phyloP scores from a whole-genome alignment of 768 basidiomycete genomes.

The Pleurotus citrinopileatus region DNA sequence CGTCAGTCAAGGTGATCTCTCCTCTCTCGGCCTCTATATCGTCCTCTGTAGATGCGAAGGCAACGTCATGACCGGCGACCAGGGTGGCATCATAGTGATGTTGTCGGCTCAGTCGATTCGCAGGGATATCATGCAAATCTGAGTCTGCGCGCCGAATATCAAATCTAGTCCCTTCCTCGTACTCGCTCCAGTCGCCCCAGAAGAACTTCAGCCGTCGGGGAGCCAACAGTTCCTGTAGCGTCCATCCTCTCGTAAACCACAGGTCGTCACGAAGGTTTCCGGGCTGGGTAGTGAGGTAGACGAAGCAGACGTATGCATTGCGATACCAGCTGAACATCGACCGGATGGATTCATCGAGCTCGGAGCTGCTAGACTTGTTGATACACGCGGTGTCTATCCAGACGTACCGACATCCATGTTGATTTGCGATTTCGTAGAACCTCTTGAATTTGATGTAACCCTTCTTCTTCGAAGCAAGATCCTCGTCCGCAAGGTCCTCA shows the following conservation, averaged over 20 bases:
- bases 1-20: slow-evolving; percentile 1
- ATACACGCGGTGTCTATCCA: slow-evolving; percentile 34
- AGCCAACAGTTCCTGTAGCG: slow-evolving; percentile 18
- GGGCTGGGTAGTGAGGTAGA: slow-evolving; percentile 18
- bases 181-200: slow-evolving; percentile 17
- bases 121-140: not conserved
- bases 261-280: slow-evolving; percentile 16
- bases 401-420: slow-evolving; percentile 18
- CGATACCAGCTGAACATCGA: slow-evolving; percentile 32
- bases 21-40: slow-evolving; percentile 1
- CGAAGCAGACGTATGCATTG: slow-evolving; percentile 22
- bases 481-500: not conserved
- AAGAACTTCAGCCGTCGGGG: slow-evolving; percentile 26
- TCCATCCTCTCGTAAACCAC: slow-evolving; percentile 27
- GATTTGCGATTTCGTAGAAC: not conserved
- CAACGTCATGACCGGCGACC: not conserved
- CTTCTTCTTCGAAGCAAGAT: not conserved
- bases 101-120: not conserved
- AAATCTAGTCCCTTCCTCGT: not conserved
- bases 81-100: not conserved
- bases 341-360: slow-evolving; percentile 27
- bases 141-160: not conserved
- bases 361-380: slow-evolving; percentile 22
- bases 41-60: not conserved
- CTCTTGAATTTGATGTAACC: not conserved